Conservation (phyloP, 1,139 yeast species). For the Pichia sp. region DNA sequence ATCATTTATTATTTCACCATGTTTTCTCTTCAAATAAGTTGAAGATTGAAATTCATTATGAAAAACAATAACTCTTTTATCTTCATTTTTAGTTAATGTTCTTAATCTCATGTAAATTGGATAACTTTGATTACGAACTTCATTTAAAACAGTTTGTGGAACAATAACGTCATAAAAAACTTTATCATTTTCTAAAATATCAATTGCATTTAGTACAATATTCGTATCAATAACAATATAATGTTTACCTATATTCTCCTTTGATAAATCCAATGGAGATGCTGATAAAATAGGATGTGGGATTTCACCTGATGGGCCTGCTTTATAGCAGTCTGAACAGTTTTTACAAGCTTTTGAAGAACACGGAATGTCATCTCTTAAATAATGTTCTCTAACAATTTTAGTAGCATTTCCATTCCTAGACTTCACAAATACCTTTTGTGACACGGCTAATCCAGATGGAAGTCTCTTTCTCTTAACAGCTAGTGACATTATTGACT, state of each 20-base stretch:
- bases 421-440: slow-evolving; percentile 88
- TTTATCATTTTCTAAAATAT: slow-evolving; percentile 69
- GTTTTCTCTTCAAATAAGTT: slow-evolving; percentile 59
- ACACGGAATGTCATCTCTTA: slow-evolving; percentile 90
- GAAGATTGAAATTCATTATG: slow-evolving; percentile 85
- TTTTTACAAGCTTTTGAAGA: slow-evolving; percentile 61
- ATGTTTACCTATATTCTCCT: slow-evolving; percentile 44
- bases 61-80: slow-evolving; percentile 81
- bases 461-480: slow-evolving; percentile 40
- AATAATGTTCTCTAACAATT: slow-evolving; percentile 88
- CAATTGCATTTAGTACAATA: slow-evolving; percentile 83
- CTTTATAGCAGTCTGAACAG: slow-evolving; percentile 53
- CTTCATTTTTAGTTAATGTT: slow-evolving; percentile 67
- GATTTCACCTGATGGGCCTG: slow-evolving; percentile 49
- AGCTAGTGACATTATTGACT: slow-evolving; percentile 5
- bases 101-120: slow-evolving; percentile 86
- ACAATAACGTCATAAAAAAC: slow-evolving; percentile 85
- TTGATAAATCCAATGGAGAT: slow-evolving; percentile 39
- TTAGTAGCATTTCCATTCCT: slow-evolving; percentile 87
- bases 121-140: slow-evolving; percentile 79
- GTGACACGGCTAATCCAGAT: slow-evolving; percentile 64
- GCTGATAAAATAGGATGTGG: slow-evolving; percentile 47
- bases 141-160: slow-evolving; percentile 93
- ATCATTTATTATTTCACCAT: slow-evolving; percentile 76
- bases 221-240: slow-evolving; percentile 86